These are phyloP conservation scores for Cucurbita maxima DNA, from an alignment of 306 rosid species.

Conservation along the genomic window DNA sequence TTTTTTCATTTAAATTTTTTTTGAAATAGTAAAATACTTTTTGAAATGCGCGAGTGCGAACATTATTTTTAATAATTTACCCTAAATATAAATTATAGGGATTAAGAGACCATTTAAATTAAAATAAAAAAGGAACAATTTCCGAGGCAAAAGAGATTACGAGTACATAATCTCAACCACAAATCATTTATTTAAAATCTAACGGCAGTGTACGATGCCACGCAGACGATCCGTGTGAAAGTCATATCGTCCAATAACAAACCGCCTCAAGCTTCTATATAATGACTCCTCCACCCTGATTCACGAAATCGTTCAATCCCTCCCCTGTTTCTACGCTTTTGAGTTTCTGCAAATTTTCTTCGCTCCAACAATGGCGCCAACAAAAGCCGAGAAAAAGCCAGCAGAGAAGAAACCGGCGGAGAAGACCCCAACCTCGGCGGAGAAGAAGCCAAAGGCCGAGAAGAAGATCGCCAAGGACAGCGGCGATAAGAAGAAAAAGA, in stretches of 20 bases:
- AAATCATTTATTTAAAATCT: neutral
- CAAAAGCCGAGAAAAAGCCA: conserved; percentile 61
- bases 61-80: no score
- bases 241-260: neutral
- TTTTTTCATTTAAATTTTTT: no score
- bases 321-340: no score
- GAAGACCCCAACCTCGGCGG: conserved; percentile 36
- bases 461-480: conserved; percentile 68
- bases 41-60: no score
- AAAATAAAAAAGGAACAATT: neutral
- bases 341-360: neutral
- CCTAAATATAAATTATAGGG: no score
- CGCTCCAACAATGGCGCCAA: conserved; percentile 35
- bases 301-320: neutral
- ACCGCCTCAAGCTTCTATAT: neutral
- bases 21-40: no score
- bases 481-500: conserved; percentile 54
- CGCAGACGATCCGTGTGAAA: neutral
- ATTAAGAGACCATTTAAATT: no score
- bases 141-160: neutral
- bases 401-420: conserved; percentile 52
- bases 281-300: neutral
- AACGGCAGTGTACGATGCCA: neutral
- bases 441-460: conserved; percentile 57
- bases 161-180: neutral